A percentile compares a stretch with the other conserved stretches of the same genome.
Evolutionary conservation across 1,139 yeast genomes (phyloP).

Genomic region (Candida mesenterica): DNA sequence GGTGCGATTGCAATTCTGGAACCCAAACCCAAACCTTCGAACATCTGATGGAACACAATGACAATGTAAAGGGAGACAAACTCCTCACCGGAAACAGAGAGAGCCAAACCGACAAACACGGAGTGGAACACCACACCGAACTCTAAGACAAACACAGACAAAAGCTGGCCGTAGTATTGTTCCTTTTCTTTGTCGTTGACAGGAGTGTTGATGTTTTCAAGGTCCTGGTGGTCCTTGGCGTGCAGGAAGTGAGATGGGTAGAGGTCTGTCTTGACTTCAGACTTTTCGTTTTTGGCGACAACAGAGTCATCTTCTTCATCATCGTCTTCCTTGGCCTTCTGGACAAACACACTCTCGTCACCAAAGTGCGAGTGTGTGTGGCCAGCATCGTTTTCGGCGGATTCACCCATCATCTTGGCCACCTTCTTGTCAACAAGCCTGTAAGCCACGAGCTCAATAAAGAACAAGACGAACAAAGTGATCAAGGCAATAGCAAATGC

Average conservation of each 20-base stretch:
- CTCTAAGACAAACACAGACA: slow-evolving; percentile 59
- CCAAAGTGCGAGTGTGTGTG: slow-evolving; percentile 55
- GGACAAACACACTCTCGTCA: slow-evolving; percentile 31
- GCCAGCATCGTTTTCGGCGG: slow-evolving; percentile 21
- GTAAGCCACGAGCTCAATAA: slow-evolving; percentile 56
- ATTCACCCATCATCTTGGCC: slow-evolving; percentile 14
- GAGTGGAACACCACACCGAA: slow-evolving; percentile 84
- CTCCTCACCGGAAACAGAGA: slow-evolving; percentile 72
- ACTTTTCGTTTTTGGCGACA: slow-evolving; percentile 22
- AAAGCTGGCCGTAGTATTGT: slow-evolving; percentile 44
- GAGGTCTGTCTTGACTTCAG: slow-evolving; percentile 14
- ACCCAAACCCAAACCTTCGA: slow-evolving; percentile 92
- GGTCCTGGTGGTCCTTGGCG: slow-evolving; percentile 53
- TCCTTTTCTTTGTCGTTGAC: slow-evolving; percentile 29
- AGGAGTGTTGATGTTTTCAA: slow-evolving; percentile 45
- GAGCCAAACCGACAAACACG: slow-evolving; percentile 70
- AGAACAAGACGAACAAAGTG: slow-evolving; percentile 50
- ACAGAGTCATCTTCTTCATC: slow-evolving; percentile 16
- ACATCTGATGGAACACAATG: slow-evolving; percentile 84
- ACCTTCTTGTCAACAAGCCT: slow-evolving; percentile 45
- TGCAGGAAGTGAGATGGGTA: slow-evolving; percentile 50
- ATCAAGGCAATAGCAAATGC: slow-evolving; percentile 64
- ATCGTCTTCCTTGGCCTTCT: slow-evolving; percentile 20
- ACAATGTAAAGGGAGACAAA: slow-evolving; percentile 76
- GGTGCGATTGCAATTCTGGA: slow-evolving; percentile 73